Conservation (phyloP, 164 flowering plant species). For the Dillenia suffruticosa region DNA sequence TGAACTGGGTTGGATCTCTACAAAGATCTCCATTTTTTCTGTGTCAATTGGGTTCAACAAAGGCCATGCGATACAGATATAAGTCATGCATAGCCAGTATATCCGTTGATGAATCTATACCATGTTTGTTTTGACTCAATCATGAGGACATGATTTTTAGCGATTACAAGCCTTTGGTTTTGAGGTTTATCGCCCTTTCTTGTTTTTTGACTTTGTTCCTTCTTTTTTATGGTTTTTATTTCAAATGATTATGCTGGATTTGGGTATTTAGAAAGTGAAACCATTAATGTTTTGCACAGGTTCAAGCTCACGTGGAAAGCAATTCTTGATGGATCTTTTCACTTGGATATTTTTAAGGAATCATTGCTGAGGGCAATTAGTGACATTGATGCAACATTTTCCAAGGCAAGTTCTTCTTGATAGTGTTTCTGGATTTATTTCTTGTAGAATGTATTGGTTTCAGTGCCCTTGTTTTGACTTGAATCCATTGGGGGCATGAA, state of each 20-base stretch:
- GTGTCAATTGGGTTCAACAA: too few relatives aligned
- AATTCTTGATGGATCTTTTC: conserved; percentile 55
- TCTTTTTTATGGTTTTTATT: neutral
- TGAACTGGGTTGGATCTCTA: too few relatives aligned
- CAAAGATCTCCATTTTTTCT: too few relatives aligned
- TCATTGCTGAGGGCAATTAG: conserved; percentile 82
- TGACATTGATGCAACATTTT: conserved; percentile 82
- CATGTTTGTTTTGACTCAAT: too few relatives aligned
- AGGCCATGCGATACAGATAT: too few relatives aligned
- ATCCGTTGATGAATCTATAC: too few relatives aligned
- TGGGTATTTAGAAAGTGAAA: conserved; percentile 1
- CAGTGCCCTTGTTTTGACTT: conserved; percentile 11
- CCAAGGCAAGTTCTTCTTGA: conserved; percentile 45
- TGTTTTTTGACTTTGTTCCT: neutral
- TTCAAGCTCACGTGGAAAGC: conserved; percentile 36
- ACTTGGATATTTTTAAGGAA: conserved; percentile 82
- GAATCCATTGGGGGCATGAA: conserved; percentile 28
- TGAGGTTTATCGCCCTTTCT: neutral
- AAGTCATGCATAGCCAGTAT: too few relatives aligned
- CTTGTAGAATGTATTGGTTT: neutral
- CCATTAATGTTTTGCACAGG: conserved; percentile 29
- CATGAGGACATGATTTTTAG: too few relatives aligned
- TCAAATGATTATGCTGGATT: neutral
- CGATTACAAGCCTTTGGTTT: too few relatives aligned
- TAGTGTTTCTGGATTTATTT: conserved; percentile 2